Base-by-base conservation (phyloP, 2,329 filamentous ascomycete species). In the Furcasterigmium furcatum region DNA sequence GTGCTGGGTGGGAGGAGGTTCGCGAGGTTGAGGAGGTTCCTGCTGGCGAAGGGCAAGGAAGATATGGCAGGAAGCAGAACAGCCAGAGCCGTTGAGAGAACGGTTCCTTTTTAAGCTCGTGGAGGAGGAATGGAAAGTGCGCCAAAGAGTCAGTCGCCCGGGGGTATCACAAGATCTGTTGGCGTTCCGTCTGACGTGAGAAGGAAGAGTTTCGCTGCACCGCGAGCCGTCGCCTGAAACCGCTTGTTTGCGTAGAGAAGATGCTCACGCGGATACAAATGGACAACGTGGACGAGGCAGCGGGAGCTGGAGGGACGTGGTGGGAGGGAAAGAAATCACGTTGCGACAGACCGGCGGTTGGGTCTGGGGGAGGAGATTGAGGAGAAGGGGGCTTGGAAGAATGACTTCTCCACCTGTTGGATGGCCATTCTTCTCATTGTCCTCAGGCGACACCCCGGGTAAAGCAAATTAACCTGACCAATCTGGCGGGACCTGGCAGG, bases 341-440 rank as follows among this genome's bases (percentile, higher is more conserved):
- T 30, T 4, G 29, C 34, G 19, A 39, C 20, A 21, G 16, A 41
- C 25, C 21, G 25, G 22, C 22, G 39, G n/a, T n/a, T 27, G 19
- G 40, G 40, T 27, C 22, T 32, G 40, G 40, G 38, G 20, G 34
- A 36, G 27, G 40, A 42, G 40, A 42, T 42, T 42, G 40, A 42
- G 40, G 40, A 42, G 40, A 42, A 32, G 40, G 40, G 39, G 40
- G 27, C 27, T 18, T 30, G 20, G 20, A 27, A 21, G 13, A 21
- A 27, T 34, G 12, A 25, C 9, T 42, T 42, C 40, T 42, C 40
- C 40, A 42, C 40, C 29, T 16, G 40, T 22, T 27, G 18, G 34
- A 36, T 36, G 34, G 34, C n/a, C 34, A 36, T 42, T 42, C 38
- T 41, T 29, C 30, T 34, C 40, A 42, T 32, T 42, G 20, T 16